Conservation (phyloP, 1,284 basidiomycete genomes). For the Moniliophthora roreri region DNA sequence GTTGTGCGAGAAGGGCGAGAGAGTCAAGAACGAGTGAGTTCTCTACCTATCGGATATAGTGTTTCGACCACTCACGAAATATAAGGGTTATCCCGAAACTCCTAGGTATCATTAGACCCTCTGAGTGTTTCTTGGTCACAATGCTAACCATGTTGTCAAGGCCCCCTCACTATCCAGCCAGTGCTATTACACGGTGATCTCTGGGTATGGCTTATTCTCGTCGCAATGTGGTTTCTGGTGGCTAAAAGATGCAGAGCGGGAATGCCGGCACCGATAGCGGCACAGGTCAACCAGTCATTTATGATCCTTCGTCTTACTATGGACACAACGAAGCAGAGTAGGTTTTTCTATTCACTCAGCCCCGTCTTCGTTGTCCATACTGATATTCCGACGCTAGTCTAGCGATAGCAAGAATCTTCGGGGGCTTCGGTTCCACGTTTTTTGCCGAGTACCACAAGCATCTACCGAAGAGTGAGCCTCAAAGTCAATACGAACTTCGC, state of each 20-base stretch:
- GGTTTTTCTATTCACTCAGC: conserved; percentile 26
- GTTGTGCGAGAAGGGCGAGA: conserved; percentile 54
- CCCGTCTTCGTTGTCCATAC: background rate
- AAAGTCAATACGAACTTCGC: conserved; percentile 67
- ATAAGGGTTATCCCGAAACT: conserved; percentile 82
- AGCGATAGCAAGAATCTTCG: conserved; percentile 83
- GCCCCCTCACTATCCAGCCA: conserved; percentile 60
- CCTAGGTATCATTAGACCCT: conserved; percentile 39
- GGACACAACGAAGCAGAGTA: conserved; percentile 89
- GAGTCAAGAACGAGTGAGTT: conserved; percentile 58
- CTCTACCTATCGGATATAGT: background rate
- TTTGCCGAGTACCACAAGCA: conserved; percentile 73
- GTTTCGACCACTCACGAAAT: background rate
- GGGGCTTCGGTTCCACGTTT: conserved; percentile 73
- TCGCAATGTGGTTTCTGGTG: conserved; percentile 13
- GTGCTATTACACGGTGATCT: conserved; percentile 86
- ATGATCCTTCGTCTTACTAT: conserved; percentile 81
- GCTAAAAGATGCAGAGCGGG: conserved; percentile 52
- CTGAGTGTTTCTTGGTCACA: background rate
- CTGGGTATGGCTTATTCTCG: conserved; percentile 53
- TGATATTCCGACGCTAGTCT: conserved; percentile 43
- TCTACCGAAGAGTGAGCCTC: conserved; percentile 69
- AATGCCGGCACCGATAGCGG: conserved; percentile 62
- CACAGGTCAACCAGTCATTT: conserved; percentile 69
- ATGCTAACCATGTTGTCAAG: conserved; percentile 20